Evolutionary conservation across 257 asterid species (phyloP), one percentile per base, ranked within the genome.

Genomic region (Rhazya stricta): DNA sequence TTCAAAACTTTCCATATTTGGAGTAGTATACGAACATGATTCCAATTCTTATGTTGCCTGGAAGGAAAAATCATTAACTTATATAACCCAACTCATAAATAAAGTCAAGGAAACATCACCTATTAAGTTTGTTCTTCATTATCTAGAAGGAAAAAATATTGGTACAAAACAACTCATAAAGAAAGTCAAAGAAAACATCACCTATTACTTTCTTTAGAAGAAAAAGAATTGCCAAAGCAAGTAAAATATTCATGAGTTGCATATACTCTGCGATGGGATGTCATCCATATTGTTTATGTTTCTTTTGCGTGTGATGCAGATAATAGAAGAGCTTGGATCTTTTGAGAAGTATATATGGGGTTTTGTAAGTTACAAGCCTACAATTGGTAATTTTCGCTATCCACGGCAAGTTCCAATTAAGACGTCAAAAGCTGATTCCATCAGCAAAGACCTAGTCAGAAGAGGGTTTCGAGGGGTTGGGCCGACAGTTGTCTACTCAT

Each of bases 391-490:
- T 67, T 94, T 89, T 72, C 98, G 99, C 63, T 94, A 94, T 79
- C 89, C 90, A 41, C 83, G 99, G 9, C 98, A 89, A 85, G 96
- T 94, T 65, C 99, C 99, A 69, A 92, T 71, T 87, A 80, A 53
- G 79, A 77, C 96, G 54, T 94, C 98, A 12, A 94, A 94, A 83
- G 96, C 99, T 30, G 99, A 92, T 66, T 79, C 90, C 66, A 90
- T 94, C 67, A 94, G 99, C 90, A 92, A 92, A 84, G 99, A 92
- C 83, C 89, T 94, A 1, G 89, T 92, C 42, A 83, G 90, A 79
- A 89, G 99, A 85, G 99, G 98, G 43, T 91, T 94, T 34, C 91
- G 97, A 53, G 98, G 99, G 73, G 96, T 92, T 19, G 99, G 98
- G 8, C 97, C 97, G 18, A 94, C 98, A n/a, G 98, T 88, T 0